Conservation (phyloP, 192 early-diverging fungal species). For the Coemansia sp. region DNA sequence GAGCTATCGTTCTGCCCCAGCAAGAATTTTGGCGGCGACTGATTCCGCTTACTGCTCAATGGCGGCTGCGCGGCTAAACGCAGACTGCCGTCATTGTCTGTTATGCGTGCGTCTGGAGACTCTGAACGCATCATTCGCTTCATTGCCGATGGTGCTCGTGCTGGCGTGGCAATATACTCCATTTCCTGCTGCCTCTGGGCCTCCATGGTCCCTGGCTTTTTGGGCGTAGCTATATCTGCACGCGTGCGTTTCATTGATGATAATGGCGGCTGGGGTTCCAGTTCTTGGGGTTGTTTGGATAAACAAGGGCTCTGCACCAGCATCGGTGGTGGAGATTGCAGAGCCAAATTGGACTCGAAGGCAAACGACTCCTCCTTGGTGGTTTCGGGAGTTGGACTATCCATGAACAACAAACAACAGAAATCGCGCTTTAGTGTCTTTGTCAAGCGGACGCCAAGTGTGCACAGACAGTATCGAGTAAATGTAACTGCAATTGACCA, state of each 20-base stretch:
- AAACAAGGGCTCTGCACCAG: slow-evolving; percentile 21
- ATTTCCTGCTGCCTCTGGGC: slow-evolving; percentile 21
- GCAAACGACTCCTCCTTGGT: background rate
- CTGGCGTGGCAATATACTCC: slow-evolving; percentile 42
- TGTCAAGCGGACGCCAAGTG: slow-evolving; percentile 5
- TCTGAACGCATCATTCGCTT: slow-evolving; percentile 36
- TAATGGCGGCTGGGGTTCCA: background rate
- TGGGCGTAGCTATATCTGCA: slow-evolving; percentile 45
- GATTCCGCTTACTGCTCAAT: slow-evolving; percentile 1
- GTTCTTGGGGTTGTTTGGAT: background rate
- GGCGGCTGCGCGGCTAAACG: background rate
- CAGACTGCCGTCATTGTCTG: background rate
- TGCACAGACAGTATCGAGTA: slow-evolving; percentile 8
- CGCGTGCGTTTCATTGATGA: slow-evolving; percentile 36
- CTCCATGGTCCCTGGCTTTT: slow-evolving; percentile 28
- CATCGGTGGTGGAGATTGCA: slow-evolving; percentile 31
- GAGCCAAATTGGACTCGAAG: slow-evolving; percentile 19
- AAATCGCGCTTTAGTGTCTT: slow-evolving; percentile 14
- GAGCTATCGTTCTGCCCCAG: background rate
- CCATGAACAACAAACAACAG: slow-evolving; percentile 5
- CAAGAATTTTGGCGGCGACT: slow-evolving; percentile 5
- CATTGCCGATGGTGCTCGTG: slow-evolving; percentile 35
- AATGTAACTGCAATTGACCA: slow-evolving; percentile 7
- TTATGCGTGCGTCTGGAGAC: slow-evolving; percentile 20
- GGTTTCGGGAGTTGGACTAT: slow-evolving; percentile 1